phyloP scores from a whole-genome alignment of 306 rosid species.

The Lathyrus sativus region DNA sequence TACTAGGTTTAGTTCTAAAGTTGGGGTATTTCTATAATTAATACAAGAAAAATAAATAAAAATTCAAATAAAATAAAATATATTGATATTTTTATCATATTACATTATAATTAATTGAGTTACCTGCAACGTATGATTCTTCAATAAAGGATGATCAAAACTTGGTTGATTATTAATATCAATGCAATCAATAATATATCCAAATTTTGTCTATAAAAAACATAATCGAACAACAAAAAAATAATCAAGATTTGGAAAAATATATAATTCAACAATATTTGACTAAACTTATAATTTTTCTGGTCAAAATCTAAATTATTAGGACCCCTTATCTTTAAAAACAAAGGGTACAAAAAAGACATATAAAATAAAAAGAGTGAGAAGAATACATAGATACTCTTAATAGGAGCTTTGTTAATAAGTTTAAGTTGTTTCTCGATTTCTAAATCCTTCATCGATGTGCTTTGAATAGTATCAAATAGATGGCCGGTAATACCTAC shows the following conservation, averaged over 20 bases:
- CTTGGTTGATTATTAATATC: constrained; percentile 30
- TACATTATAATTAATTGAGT: no score
- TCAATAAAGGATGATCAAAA: constrained; percentile 1
- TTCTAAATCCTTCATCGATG: constrained; percentile 11
- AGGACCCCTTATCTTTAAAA: no score
- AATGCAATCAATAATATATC: constrained; percentile 29
- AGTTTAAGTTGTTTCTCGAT: constrained; percentile 21
- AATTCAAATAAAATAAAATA: not conserved
- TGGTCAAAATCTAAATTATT: no score
- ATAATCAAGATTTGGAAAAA: rapidly evolving
- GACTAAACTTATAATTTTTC: no score
- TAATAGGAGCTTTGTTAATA: constrained; percentile 16
- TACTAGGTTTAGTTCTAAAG: not conserved
- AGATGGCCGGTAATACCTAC: not conserved
- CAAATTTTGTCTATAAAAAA: constrained; percentile 3
- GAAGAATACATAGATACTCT: constrained; percentile 26
- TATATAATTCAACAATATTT: not conserved
- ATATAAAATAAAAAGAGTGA: not conserved
- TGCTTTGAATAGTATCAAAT: not conserved
- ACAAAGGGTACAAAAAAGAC: no score
- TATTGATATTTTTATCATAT: not conserved
- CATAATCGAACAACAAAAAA: not conserved
- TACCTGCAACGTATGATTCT: constrained; percentile 22
- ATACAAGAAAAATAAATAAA: no score
- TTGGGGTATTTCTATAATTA: constrained; percentile 6